phyloP scores from a whole-genome alignment of 257 asterid species.

The Solanum medicagineum region DNA sequence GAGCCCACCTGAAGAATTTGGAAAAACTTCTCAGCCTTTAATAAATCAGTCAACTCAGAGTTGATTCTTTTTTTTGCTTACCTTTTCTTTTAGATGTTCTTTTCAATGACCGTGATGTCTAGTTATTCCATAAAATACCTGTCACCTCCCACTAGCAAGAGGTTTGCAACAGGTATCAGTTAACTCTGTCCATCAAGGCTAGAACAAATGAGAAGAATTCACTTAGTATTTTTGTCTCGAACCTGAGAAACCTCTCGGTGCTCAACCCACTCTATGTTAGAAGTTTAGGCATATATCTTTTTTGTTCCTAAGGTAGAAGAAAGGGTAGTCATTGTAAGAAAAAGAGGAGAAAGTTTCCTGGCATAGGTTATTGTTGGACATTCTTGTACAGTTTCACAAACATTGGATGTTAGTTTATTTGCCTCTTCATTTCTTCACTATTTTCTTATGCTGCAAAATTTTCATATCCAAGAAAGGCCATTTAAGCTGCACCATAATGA shows the following conservation, averaged over 20 bases:
- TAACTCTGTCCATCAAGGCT: no score
- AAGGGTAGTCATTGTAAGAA: neutral
- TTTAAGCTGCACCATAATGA: neutral
- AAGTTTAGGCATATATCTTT: slow-evolving; percentile 7
- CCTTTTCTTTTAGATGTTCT: no score
- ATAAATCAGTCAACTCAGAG: slow-evolving; percentile 60
- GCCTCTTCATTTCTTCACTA: neutral
- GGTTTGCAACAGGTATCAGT: no score
- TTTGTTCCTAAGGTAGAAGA: neutral
- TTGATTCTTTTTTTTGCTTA: slow-evolving; percentile 14
- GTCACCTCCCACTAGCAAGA: no score
- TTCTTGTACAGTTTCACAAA: slow-evolving; percentile 38
- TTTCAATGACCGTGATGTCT: no score
- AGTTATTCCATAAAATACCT: no score
- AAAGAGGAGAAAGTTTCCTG: slow-evolving; percentile 8
- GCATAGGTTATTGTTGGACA: slow-evolving; percentile 13
- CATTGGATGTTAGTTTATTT: slow-evolving; percentile 11
- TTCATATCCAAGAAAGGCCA: neutral
- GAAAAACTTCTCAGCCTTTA: slow-evolving; percentile 79
- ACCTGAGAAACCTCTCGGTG: no score
- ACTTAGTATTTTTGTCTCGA: no score
- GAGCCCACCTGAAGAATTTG: slow-evolving; percentile 60
- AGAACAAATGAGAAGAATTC: no score
- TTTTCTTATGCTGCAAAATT: neutral
- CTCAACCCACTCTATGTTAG: neutral